Evolutionary conservation across 129 eudicot genomes (phyloP).

Genomic region (Flaveria robusta): DNA sequence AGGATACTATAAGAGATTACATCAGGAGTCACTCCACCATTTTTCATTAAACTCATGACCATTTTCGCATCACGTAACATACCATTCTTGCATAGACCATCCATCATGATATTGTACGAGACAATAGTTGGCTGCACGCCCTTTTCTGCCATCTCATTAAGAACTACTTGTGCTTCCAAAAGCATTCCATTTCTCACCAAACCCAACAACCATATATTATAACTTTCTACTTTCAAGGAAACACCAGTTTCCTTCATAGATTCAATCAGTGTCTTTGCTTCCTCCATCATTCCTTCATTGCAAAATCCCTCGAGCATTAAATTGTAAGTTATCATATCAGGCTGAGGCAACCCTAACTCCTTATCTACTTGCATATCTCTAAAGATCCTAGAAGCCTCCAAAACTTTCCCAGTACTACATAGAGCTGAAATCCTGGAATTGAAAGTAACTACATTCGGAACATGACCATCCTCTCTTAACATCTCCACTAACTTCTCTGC

Average conservation of each 20-base stretch:
- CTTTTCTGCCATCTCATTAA: slow-evolving; percentile 58
- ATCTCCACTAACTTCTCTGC: slow-evolving; percentile 84
- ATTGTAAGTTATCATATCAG: slow-evolving; percentile 64
- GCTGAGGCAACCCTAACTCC: slow-evolving; percentile 74
- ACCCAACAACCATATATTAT: slow-evolving; percentile 74
- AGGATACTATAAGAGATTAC: slow-evolving; percentile 64
- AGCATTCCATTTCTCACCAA: slow-evolving; percentile 71
- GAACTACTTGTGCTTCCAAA: slow-evolving; percentile 67
- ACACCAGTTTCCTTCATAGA: slow-evolving; percentile 58
- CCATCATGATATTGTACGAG: slow-evolving; percentile 60
- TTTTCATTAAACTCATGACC: slow-evolving; percentile 62
- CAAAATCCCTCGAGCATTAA: slow-evolving; percentile 79
- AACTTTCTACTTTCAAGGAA: slow-evolving; percentile 55
- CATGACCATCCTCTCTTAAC: slow-evolving; percentile 68
- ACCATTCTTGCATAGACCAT: slow-evolving; percentile 65
- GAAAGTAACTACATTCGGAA: slow-evolving; percentile 81
- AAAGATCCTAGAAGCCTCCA: slow-evolving; percentile 83
- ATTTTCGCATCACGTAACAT: slow-evolving; percentile 82
- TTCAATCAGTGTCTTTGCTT: slow-evolving; percentile 56
- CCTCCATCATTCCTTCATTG: slow-evolving; percentile 77
- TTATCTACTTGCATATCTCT: slow-evolving; percentile 86
- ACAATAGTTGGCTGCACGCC: slow-evolving; percentile 55
- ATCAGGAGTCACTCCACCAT: slow-evolving; percentile 64
- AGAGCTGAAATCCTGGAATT: slow-evolving; percentile 85
- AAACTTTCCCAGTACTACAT: slow-evolving; percentile 64